These are phyloP conservation scores for Fraxinus anomala DNA, from an alignment of 257 asterid genomes.

Conservation along the genomic window DNA sequence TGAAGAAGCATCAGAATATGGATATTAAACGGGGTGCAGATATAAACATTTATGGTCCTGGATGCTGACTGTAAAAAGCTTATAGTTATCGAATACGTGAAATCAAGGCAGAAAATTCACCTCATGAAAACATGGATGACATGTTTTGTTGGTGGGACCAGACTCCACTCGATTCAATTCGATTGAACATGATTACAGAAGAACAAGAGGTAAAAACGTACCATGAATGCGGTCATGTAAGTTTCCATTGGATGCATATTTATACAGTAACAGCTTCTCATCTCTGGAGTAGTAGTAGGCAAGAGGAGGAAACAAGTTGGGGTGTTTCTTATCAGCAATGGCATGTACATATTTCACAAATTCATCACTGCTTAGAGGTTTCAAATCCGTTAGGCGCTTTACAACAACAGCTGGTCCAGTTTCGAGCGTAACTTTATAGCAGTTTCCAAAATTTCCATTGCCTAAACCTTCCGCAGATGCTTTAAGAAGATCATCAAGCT, in stretches of 20 bases:
- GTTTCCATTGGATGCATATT: slow-evolving; percentile 60
- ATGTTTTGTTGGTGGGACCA: not conserved
- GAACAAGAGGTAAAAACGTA: slow-evolving; percentile 20
- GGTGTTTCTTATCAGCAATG: slow-evolving; percentile 62
- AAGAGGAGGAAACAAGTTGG: slow-evolving; percentile 59
- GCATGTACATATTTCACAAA: slow-evolving; percentile 52
- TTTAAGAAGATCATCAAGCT: slow-evolving; percentile 64
- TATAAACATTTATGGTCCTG: too few species aligned
- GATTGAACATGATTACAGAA: not conserved
- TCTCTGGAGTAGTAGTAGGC: slow-evolving; percentile 66
- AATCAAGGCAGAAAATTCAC: too few species aligned
- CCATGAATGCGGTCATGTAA: slow-evolving; percentile 63
- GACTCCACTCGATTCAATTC: not conserved
- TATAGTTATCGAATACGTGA: too few species aligned
- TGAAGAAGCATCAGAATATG: too few species aligned
- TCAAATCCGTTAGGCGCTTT: slow-evolving; percentile 63
- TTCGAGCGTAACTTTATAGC: slow-evolving; percentile 64
- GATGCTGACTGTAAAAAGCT: not conserved
- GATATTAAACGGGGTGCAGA: too few species aligned
- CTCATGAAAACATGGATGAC: not conserved
- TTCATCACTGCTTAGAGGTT: slow-evolving; percentile 61
- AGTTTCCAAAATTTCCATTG: slow-evolving; percentile 69
- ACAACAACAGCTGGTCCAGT: slow-evolving; percentile 61
- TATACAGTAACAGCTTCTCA: slow-evolving; percentile 61
- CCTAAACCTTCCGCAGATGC: slow-evolving; percentile 85